A percentile compares a stretch with the other conserved stretches of the same genome.
Conservation (phyloP, 2,329 filamentous ascomycete species). For the Akanthomyces dipterigenus region DNA sequence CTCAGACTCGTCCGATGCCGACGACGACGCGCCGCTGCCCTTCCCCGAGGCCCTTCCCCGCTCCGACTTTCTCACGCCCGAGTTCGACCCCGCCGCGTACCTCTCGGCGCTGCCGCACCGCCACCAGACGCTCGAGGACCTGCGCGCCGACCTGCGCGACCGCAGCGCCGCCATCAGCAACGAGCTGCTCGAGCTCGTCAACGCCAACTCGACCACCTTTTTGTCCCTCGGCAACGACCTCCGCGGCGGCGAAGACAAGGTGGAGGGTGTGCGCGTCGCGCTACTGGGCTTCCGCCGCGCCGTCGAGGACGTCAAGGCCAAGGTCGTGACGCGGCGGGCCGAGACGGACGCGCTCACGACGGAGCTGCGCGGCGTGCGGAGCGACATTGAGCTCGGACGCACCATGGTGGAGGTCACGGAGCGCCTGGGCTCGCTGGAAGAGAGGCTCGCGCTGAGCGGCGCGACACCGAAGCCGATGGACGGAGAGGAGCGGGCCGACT, state of each 20-base stretch:
- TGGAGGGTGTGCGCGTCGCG: conserved; percentile 84
- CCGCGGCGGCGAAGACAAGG: conserved; percentile 80
- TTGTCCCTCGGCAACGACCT: conserved; percentile 74
- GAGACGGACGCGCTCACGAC: conserved; percentile 57
- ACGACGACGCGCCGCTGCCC: conserved; percentile 68
- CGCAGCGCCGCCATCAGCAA: conserved; percentile 72
- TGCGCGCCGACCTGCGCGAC: conserved; percentile 77
- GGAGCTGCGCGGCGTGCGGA: conserved; percentile 60
- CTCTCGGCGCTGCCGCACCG: conserved; percentile 74
- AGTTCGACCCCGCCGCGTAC: conserved; percentile 76
- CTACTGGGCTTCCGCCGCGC: conserved; percentile 80
- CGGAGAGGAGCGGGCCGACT: conserved; percentile 5
- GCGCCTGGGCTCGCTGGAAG: conserved; percentile 56
- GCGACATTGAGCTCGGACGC: conserved; percentile 54
- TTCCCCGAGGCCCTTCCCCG: conserved; percentile 83
- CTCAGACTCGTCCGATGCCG: conserved; percentile 31
- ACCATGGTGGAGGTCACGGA: conserved; percentile 63
- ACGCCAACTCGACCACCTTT: conserved; percentile 90
- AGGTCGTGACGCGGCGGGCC: conserved; percentile 55
- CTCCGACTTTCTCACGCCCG: conserved; percentile 67
- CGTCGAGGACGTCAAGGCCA: conserved; percentile 63
- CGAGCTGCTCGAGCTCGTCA: conserved; percentile 90
- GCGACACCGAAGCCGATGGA: conserved; percentile 16
- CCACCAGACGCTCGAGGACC: conserved; percentile 92
- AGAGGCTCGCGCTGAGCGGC: conserved; percentile 49